Percentiles rank a stretch among this genome's conserved stretches.
These are phyloP conservation scores for Baorangia bicolor DNA, from an alignment of 768 basidiomycete species.

Conservation along the genomic window DNA sequence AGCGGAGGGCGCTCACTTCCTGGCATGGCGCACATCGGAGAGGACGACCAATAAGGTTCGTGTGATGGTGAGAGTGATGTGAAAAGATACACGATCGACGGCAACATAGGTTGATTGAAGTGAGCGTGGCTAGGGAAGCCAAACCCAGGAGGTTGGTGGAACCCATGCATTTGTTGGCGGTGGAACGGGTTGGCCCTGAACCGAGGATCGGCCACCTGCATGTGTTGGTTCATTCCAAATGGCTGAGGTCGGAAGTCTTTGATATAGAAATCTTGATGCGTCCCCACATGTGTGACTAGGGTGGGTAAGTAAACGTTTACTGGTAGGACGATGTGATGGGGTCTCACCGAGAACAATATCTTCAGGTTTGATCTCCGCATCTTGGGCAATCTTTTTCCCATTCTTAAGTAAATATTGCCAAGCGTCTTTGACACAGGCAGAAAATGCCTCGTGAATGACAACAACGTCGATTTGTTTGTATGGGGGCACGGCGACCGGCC, in stretches of 20 bases:
- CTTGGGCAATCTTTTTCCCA: slow-evolving; percentile 31
- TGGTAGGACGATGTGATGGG: not conserved
- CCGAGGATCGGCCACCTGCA: not conserved
- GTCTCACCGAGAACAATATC: slow-evolving; percentile 43
- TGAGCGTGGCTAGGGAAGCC: slow-evolving; percentile 10
- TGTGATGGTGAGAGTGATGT: slow-evolving; percentile 36
- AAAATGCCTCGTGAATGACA: slow-evolving; percentile 34
- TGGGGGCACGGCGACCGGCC: slow-evolving; percentile 43
- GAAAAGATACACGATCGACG: slow-evolving; percentile 43
- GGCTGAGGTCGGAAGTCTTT: slow-evolving; percentile 32
- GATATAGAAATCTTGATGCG: slow-evolving; percentile 41
- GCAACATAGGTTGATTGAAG: slow-evolving; percentile 29
- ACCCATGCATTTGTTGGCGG: slow-evolving; percentile 15
- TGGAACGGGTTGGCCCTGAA: slow-evolving; percentile 9
- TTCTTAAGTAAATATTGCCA: slow-evolving; percentile 40
- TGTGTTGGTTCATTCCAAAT: slow-evolving; percentile 13
- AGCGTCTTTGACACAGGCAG: slow-evolving; percentile 33
- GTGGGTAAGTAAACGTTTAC: not conserved
- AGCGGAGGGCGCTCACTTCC: slow-evolving; percentile 20
- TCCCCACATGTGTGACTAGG: slow-evolving; percentile 42
- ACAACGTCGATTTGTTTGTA: slow-evolving; percentile 39
- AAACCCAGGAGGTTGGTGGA: slow-evolving; percentile 15
- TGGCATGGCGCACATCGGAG: slow-evolving; percentile 27
- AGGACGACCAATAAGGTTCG: slow-evolving; percentile 41
- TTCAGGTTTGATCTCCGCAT: slow-evolving; percentile 38